phyloP scores from a whole-genome alignment of 495 filamentous ascomycete species.

The Alectoria sarmentosa region DNA sequence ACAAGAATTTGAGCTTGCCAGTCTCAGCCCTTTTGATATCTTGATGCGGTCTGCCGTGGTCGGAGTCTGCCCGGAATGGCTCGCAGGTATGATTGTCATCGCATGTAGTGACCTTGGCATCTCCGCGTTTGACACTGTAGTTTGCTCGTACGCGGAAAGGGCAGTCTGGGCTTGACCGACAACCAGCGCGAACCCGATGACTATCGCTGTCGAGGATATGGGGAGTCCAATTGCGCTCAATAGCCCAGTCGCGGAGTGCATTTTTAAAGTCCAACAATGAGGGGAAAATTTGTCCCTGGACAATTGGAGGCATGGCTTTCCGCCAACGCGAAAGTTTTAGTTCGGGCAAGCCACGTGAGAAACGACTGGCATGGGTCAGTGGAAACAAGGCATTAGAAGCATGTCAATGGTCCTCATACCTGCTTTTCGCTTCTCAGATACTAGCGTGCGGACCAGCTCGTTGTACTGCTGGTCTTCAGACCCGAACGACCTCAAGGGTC shows the following conservation, averaged over 20 bases:
- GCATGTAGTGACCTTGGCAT: slow-evolving; percentile 34
- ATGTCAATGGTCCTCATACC: background rate
- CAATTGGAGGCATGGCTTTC: slow-evolving; percentile 31
- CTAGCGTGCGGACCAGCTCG: background rate
- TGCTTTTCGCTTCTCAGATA: background rate
- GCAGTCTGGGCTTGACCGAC: slow-evolving; percentile 33
- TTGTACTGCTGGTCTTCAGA: background rate
- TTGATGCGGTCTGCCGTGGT: slow-evolving; percentile 21
- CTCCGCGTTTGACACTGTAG: slow-evolving; percentile 31
- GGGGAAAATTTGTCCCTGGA: slow-evolving; percentile 33
- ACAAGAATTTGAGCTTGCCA: slow-evolving; percentile 27
- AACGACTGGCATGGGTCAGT: slow-evolving; percentile 18
- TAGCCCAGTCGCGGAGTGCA: slow-evolving; percentile 36
- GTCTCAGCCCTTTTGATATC: slow-evolving; percentile 28
- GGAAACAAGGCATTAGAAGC: background rate
- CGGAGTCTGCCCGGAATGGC: slow-evolving; percentile 15
- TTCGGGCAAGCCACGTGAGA: slow-evolving; percentile 2
- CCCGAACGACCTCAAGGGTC: too few relatives aligned
- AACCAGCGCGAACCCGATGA: slow-evolving; percentile 35
- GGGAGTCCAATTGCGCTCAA: slow-evolving; percentile 37
- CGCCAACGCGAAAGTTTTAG: slow-evolving; percentile 2
- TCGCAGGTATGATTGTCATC: slow-evolving; percentile 33
- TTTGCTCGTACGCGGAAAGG: slow-evolving; percentile 36
- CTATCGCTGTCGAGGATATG: slow-evolving; percentile 37
- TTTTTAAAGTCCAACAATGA: slow-evolving; percentile 34